These are phyloP conservation scores for Phalaenopsis hybrid DNA, from an alignment of 116 monocot genomes.

Conservation along the genomic window DNA sequence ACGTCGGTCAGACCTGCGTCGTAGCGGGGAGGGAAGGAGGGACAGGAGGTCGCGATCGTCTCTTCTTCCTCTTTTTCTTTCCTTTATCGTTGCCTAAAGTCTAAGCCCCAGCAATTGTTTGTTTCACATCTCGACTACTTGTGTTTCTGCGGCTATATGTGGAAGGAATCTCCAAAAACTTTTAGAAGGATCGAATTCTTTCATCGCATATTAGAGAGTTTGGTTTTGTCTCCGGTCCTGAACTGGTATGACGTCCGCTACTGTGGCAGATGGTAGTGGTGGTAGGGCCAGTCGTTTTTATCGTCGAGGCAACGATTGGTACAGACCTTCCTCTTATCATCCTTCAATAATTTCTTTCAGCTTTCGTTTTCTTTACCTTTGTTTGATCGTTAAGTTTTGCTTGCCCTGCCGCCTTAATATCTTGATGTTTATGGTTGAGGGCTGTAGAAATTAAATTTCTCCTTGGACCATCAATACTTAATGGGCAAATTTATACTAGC, in stretches of 20 bases:
- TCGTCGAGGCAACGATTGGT: slow-evolving; percentile 1
- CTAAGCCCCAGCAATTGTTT: neutral
- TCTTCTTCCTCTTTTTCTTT: neutral
- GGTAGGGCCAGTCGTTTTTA: neutral
- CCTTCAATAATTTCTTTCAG: neutral
- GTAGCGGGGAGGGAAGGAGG: neutral
- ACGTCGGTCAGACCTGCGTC: neutral
- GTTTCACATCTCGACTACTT: neutral
- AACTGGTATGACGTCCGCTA: neutral
- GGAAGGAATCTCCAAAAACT: neutral
- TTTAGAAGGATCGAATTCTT: neutral
- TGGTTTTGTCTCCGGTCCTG: neutral
- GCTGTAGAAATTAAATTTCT: neutral
- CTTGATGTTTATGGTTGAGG: neutral
- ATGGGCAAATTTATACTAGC: neutral
- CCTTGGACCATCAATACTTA: neutral
- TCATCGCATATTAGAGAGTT: neutral
- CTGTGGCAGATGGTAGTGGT: neutral
- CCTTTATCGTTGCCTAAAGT: neutral
- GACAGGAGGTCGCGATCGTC: neutral
- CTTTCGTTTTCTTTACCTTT: neutral
- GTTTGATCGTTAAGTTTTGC: neutral
- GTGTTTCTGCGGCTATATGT: neutral
- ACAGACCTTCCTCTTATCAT: neutral
- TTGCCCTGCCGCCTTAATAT: neutral